A percentile compares a stretch with the other conserved stretches of the same genome.
These are phyloP conservation scores for Barnettozyma populi DNA, from an alignment of 805 yeast genomes.

Conservation along the genomic window DNA sequence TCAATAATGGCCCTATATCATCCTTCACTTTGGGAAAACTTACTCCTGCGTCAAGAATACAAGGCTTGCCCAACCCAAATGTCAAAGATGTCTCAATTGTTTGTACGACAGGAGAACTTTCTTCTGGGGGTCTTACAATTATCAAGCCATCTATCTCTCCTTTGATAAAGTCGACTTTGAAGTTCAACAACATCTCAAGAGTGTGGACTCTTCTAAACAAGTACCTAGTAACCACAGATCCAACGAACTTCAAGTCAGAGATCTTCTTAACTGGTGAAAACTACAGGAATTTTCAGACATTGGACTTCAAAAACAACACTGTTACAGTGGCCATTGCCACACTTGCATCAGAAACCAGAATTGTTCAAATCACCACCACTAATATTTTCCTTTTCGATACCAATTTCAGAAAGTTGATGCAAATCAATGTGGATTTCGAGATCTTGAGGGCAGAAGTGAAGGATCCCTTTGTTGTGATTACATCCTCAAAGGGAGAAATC, in stretches of 20 bases:
- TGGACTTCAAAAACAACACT: constrained; percentile 58
- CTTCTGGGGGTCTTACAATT: constrained; percentile 50
- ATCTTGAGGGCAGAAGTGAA: constrained; percentile 56
- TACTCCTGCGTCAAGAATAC: constrained; percentile 46
- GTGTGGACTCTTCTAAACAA: constrained; percentile 68
- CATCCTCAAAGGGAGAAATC: constrained; percentile 67
- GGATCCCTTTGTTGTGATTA: constrained; percentile 59
- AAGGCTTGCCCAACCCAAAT: constrained; percentile 67
- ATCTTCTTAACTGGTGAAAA: constrained; percentile 58
- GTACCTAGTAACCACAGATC: constrained; percentile 69
- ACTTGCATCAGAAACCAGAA: constrained; percentile 46
- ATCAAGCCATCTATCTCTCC: constrained; percentile 70
- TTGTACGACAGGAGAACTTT: constrained; percentile 61
- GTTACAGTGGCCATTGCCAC: constrained; percentile 65
- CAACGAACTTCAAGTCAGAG: constrained; percentile 57
- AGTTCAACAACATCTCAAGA: constrained; percentile 65
- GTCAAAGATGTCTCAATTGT: constrained; percentile 60
- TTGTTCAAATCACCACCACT: constrained; percentile 70
- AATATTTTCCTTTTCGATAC: constrained; percentile 59
- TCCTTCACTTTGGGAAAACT: constrained; percentile 60
- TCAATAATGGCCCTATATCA: constrained; percentile 69
- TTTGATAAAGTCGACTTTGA: constrained; percentile 56
- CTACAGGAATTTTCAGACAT: constrained; percentile 54
- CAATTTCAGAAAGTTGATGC: constrained; percentile 47
- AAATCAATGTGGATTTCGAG: constrained; percentile 52